Base-by-base conservation (phyloP, 2,329 filamentous ascomycete genomes). In the Verticillium nonalfalfae region DNA sequence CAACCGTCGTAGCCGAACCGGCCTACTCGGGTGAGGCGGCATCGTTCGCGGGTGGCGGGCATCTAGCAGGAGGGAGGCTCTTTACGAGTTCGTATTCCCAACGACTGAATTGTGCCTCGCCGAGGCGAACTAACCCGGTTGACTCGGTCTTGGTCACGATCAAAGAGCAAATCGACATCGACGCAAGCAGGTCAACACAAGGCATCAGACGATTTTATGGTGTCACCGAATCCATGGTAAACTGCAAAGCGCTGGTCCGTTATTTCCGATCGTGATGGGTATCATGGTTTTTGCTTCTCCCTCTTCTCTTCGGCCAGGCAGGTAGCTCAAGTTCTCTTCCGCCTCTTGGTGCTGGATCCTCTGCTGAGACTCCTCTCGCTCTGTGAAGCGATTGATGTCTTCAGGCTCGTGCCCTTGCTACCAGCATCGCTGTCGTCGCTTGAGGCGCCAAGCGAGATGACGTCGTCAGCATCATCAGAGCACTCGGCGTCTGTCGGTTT, bases 361-460 rank as follows among this genome's bases (percentile, higher is more conserved):
- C 40, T 59, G 5, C 39, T 39, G 38, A 39, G 33, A 13, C 50
- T 45, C 13, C 39, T 52, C 40, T 45, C 58, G 45, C 45, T 59
- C 34, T 34, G 15, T 36, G 58, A 59, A 6, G 58, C 58, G 33
- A 65, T 62, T 18, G 64, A 65, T 18, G 64, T 64, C 36, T 64
- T 65, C 26, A 62, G 62, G 55, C 62, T 65, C 26, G 62, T 65
- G 35, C 62, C 64, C 39, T 61, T 62, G 11, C 57, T 60, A 7
- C 57, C 58, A 10, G 40, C 84, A 79, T 72, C 59, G 74, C 74
- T 26, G 62, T 63, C 38, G 62, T 63, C 38, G 65, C 64, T 13
- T 64, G 59, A 61, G 21, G 60, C 64, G 13, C 64, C 61, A 10
- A 65, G 40, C 13, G 64, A 61, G 21, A 65, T 65, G 38, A 63